Base-by-base conservation (phyloP, 108 stramenopile genomes). In the Cylindrotheca fusiformis region DNA sequence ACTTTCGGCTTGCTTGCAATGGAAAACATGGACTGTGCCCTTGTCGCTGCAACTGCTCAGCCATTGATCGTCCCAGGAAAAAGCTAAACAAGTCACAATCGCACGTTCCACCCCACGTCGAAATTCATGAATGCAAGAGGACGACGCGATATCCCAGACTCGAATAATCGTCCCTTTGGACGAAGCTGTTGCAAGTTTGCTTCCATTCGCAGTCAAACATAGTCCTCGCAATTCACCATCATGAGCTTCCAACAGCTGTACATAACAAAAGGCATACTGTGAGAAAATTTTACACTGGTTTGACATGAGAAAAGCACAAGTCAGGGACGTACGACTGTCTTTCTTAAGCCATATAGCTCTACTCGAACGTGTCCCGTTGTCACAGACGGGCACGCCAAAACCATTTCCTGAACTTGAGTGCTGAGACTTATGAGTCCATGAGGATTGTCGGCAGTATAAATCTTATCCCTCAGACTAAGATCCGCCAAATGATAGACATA, bases 1-100 rank as follows among this genome's bases (percentile, higher is more conserved):
- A 17, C 48, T 52, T 52, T 52, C 18, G 25, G 52, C 65, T 57
- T 74, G 52, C 19, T 62, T 46, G 6, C 91, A 64, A 54, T 64
- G 62, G 66, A 96, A 99, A 21, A 99, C 78, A 71, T 99, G 98
- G 0, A 93, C 87, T 8, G 98, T 99, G 23, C 97, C 97, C 71
- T 96, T 95, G 76, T 98, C 96, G 64, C 81, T 84, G 27, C 92
- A 82, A 72, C 95, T 95, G 0, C 93, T 94, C n/a, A 99, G 57
- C 81, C 86, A 93, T n/a, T 77, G 69, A 44, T 79, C 69, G 32
- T 93, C 83, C 66, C 78, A 79, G 63, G 85, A 93, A 76, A 96
- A 99, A 18, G 87, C 66, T 31, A 99, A 65, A 58, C 90, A 97
- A 45, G 87, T 84, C 36, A 99, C 92, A 8, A 80, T 82, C 2